phyloP scores from a whole-genome alignment of 2,329 filamentous ascomycete genomes.

The Dactylellina leptospora region DNA sequence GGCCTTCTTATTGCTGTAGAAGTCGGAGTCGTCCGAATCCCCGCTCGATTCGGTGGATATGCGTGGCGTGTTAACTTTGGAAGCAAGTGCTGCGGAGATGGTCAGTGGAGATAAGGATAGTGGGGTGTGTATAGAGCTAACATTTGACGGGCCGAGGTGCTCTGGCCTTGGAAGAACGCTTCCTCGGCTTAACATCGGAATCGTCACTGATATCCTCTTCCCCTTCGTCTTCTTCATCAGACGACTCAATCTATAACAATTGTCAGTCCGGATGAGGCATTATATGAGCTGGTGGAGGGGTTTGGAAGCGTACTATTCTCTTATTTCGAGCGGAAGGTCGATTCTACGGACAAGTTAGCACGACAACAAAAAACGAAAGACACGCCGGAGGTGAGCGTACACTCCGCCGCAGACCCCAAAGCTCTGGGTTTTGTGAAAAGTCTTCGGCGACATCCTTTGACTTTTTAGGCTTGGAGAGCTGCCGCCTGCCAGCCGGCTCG shows the following conservation, averaged over 20 bases:
- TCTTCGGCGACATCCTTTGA: constrained; percentile 43
- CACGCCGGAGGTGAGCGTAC: constrained; percentile 66
- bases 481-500: constrained; percentile 40
- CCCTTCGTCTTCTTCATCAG: constrained; percentile 55
- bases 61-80: constrained; percentile 47
- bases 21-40: constrained; percentile 78
- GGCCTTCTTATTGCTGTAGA: constrained; percentile 77
- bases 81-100: constrained; percentile 42
- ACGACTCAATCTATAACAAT: constrained; percentile 50
- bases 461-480: constrained; percentile 34
- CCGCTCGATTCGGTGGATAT: constrained; percentile 68
- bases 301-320: constrained; percentile 53
- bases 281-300: constrained; percentile 9
- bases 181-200: constrained; percentile 44
- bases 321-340: constrained; percentile 65
- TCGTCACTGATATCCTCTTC: constrained; percentile 35
- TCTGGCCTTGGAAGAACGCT: constrained; percentile 21
- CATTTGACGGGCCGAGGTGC: constrained; percentile 24
- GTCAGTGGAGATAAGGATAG: constrained; percentile 22
- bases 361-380: not conserved
- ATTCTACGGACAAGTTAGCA: constrained; percentile 59
- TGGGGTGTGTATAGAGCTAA: constrained; percentile 13
- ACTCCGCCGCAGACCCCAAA: constrained; percentile 93
- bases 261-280: constrained; percentile 29
- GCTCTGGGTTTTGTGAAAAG: constrained; percentile 75